These are phyloP conservation scores for Diaporthe destruens DNA, from an alignment of 2,329 filamentous ascomycete genomes.

Conservation along the genomic window DNA sequence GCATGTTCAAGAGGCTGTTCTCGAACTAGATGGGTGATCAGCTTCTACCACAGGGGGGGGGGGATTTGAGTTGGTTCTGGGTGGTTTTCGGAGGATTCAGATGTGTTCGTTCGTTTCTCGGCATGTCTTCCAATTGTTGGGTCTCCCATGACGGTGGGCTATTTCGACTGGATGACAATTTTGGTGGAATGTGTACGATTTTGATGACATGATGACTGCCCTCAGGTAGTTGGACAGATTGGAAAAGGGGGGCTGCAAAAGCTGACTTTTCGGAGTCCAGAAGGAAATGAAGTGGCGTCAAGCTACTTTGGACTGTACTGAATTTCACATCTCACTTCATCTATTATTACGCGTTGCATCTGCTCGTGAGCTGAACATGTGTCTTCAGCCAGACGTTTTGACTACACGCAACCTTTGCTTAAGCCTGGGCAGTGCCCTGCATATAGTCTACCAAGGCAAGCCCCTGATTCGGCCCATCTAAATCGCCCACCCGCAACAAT, in stretches of 20 bases:
- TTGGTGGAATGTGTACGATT: slow-evolving; percentile 28
- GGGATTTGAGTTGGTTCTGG: background rate
- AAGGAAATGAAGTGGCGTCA: background rate
- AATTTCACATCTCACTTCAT: slow-evolving; percentile 16
- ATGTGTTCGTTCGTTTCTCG: slow-evolving; percentile 24
- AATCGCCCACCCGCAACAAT: no score
- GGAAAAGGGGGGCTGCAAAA: slow-evolving; percentile 38
- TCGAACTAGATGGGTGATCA: slow-evolving; percentile 9
- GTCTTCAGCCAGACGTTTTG: background rate
- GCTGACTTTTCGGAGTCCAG: slow-evolving; percentile 19
- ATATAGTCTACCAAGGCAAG: no score
- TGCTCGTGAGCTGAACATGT: no score
- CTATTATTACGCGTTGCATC: background rate
- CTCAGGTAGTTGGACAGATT: background rate
- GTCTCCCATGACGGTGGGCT: background rate
- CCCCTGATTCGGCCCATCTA: no score
- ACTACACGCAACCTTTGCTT: no score
- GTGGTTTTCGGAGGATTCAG: background rate
- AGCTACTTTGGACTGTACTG: background rate
- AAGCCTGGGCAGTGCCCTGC: no score
- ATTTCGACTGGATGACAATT: background rate
- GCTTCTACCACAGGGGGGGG: background rate
- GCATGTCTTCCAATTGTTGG: slow-evolving; percentile 19
- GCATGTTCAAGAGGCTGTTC: slow-evolving; percentile 42
- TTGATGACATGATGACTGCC: slow-evolving; percentile 1